Conservation (phyloP, 257 asterid genomes). For the Ajuga chamaepitys region DNA sequence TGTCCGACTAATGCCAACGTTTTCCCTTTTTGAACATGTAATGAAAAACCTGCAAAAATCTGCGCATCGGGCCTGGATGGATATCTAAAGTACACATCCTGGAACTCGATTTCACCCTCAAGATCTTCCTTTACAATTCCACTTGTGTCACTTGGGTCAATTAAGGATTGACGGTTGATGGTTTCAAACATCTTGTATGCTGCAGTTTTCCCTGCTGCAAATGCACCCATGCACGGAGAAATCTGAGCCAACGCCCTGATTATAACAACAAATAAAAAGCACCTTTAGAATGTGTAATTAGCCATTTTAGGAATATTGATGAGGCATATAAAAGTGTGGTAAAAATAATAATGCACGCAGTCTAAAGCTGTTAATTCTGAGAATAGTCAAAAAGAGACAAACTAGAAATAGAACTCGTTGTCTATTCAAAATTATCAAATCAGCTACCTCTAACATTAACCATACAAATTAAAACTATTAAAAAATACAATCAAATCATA, state of each 20-base stretch:
- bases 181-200: conserved; percentile 58
- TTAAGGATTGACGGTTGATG: conserved; percentile 39
- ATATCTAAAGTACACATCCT: conserved; percentile 52
- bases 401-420: too few relatives aligned
- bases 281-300: too few relatives aligned
- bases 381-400: too few relatives aligned
- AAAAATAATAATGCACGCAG: too few relatives aligned
- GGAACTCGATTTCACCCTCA: conserved; percentile 60
- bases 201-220: conserved; percentile 64
- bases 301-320: too few relatives aligned
- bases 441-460: too few relatives aligned
- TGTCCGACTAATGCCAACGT: conserved; percentile 71
- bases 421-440: too few relatives aligned
- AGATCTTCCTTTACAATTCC: conserved; percentile 44
- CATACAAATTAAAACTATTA: too few relatives aligned
- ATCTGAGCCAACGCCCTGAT: conserved; percentile 60
- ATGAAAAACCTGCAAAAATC: conserved; percentile 56
- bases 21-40: conserved; percentile 39
- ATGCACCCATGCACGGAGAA: conserved; percentile 47
- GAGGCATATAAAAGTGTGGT: too few relatives aligned
- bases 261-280: background rate
- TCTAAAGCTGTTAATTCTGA: too few relatives aligned
- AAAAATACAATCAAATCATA: too few relatives aligned
- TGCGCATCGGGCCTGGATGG: conserved; percentile 74
- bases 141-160: conserved; percentile 34